Conservation (phyloP, 805 yeast genomes). For the Pichia scutulata region DNA sequence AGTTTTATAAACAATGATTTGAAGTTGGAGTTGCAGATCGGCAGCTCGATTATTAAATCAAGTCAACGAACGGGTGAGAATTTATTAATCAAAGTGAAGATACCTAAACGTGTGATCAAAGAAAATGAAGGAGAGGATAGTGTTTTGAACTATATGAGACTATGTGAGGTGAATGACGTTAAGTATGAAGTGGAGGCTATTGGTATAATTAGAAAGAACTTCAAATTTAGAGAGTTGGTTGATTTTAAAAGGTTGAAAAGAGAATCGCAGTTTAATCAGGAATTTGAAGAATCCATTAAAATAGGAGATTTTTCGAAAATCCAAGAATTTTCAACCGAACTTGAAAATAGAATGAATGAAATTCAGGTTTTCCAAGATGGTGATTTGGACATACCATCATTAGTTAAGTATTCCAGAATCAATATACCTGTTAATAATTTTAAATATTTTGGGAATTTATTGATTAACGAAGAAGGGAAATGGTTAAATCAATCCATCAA, state of each 20-base stretch:
- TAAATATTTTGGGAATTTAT: constrained; percentile 67
- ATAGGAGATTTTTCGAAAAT: constrained; percentile 36
- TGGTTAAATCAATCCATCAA: constrained; percentile 39
- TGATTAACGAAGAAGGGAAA: constrained; percentile 48
- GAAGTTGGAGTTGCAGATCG: constrained; percentile 23
- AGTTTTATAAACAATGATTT: constrained; percentile 27
- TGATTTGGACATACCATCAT: constrained; percentile 68
- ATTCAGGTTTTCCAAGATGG: constrained; percentile 16
- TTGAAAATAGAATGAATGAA: constrained; percentile 12
- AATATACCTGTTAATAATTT: constrained; percentile 68
- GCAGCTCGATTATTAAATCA: constrained; percentile 40
- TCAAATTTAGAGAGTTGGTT: constrained; percentile 75
- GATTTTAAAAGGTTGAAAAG: constrained; percentile 75
- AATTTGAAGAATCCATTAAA: constrained; percentile 33
- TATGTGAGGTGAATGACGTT: constrained; percentile 27
- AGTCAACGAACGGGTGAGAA: constrained; percentile 46
- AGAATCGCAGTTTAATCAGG: constrained; percentile 42
- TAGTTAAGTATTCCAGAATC: constrained; percentile 73
- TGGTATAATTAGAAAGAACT: constrained; percentile 60
- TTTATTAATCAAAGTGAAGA: constrained; percentile 47
- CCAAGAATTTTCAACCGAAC: constrained; percentile 30
- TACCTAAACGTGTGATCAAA: constrained; percentile 48
- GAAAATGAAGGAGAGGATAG: constrained; percentile 32
- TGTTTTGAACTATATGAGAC: constrained; percentile 35
- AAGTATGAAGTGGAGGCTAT: constrained; percentile 47